Conservation (phyloP, 2,329 filamentous ascomycete genomes). For the Pezicula radicicola region DNA sequence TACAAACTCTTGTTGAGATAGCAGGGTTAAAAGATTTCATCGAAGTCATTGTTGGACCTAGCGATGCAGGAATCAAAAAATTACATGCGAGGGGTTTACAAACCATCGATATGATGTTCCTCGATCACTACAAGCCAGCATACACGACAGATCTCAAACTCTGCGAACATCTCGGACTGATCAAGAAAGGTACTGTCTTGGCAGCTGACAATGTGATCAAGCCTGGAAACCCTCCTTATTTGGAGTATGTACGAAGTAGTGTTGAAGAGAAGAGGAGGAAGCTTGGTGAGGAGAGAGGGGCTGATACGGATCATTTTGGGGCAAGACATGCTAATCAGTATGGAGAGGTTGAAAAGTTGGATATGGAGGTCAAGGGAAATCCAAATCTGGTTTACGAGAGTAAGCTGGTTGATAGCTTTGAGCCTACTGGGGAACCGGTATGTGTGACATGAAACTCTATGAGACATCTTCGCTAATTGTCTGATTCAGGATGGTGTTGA, state of each 20-base stretch:
- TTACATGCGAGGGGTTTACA: constrained; percentile 40
- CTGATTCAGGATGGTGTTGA: too few relatives aligned
- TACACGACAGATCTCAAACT: constrained; percentile 75
- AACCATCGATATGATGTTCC: constrained; percentile 44
- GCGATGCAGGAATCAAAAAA: constrained; percentile 60
- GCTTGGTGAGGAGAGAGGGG: constrained; percentile 43
- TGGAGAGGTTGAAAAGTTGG: constrained; percentile 35
- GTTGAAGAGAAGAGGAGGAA: constrained; percentile 56
- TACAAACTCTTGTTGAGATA: constrained; percentile 65
- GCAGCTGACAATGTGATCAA: constrained; percentile 71
- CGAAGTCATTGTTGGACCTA: constrained; percentile 66
- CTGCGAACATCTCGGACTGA: constrained; percentile 66
- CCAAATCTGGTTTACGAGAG: constrained; percentile 66
- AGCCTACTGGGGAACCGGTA: constrained; percentile 61
- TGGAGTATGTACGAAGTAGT: constrained; percentile 66
- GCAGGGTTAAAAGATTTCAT: constrained; percentile 71
- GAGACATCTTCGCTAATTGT: too few relatives aligned
- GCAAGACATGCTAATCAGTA: constrained; percentile 17
- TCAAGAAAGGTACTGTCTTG: constrained; percentile 59
- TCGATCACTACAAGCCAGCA: constrained; percentile 78
- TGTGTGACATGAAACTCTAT: too few relatives aligned
- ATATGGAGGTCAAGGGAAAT: constrained; percentile 45
- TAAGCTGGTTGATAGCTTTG: constrained; percentile 59
- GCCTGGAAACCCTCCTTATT: constrained; percentile 68
- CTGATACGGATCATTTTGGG: constrained; percentile 34